Conservation (phyloP, 805 yeast species). For the Metschnikowia dekortorum region DNA sequence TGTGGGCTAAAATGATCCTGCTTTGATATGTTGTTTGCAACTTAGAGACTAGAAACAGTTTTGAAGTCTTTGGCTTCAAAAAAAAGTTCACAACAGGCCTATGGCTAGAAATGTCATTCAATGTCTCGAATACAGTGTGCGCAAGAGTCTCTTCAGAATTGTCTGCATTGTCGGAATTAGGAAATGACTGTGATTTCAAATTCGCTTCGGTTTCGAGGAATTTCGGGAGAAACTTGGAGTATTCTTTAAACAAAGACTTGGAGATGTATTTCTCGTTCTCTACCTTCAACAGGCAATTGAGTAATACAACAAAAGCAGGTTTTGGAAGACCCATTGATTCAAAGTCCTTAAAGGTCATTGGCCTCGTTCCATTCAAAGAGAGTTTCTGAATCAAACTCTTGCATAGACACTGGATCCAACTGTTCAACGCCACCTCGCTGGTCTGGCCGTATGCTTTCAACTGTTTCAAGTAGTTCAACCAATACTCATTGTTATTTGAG, state of each 20-base stretch:
- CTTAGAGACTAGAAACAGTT: conserved; percentile 27
- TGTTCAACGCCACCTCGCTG: conserved; percentile 30
- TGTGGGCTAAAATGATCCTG: conserved; percentile 28
- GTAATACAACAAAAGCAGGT: conserved; percentile 22
- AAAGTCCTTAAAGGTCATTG: conserved; percentile 17
- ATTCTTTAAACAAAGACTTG: conserved; percentile 23
- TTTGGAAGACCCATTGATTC: conserved; percentile 18
- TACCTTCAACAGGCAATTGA: conserved; percentile 25
- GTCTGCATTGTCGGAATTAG: conserved; percentile 23
- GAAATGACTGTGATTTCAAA: conserved; percentile 20
- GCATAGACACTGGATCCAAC: conserved; percentile 32
- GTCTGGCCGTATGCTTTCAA: conserved; percentile 17
- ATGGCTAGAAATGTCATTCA: conserved; percentile 20
- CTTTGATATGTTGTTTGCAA: conserved; percentile 36
- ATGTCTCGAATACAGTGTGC: conserved; percentile 27
- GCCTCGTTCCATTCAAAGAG: conserved; percentile 16
- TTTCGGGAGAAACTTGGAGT: conserved; percentile 21
- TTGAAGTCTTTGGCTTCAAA: conserved; percentile 23
- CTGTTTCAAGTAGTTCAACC: conserved; percentile 22
- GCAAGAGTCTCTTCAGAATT: conserved; percentile 23
- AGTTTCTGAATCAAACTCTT: conserved; percentile 16
- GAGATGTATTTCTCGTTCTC: conserved; percentile 16
- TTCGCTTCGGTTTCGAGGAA: conserved; percentile 14
- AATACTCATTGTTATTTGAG: conserved; percentile 23
- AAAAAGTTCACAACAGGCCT: conserved; percentile 9